phyloP scores from a whole-genome alignment of 2,329 filamentous ascomycete species.

The Akanthomyces lecanii region DNA sequence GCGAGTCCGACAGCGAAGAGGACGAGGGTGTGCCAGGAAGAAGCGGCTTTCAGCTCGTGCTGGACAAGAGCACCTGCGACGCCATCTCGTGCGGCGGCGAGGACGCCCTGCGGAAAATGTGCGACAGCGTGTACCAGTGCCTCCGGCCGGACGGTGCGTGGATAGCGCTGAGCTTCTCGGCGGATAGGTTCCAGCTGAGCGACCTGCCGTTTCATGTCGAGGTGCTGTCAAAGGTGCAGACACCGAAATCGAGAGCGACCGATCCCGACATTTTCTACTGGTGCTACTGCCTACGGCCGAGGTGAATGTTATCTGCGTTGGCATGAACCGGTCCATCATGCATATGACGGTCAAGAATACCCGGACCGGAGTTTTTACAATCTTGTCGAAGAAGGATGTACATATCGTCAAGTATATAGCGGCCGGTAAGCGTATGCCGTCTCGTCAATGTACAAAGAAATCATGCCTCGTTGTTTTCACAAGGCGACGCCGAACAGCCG shows the following conservation, averaged over 20 bases:
- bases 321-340: not conserved
- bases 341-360: not conserved
- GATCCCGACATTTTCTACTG: constrained; percentile 46
- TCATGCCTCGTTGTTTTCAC: not conserved
- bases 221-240: constrained; percentile 39
- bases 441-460: not conserved
- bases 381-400: not conserved
- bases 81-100: constrained; percentile 44
- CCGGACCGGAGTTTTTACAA: not conserved
- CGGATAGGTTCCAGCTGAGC: constrained; percentile 35
- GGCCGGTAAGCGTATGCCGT: not conserved
- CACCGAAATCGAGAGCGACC: constrained; percentile 34
- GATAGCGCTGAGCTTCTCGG: constrained; percentile 47
- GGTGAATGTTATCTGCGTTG: not conserved
- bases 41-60: constrained; percentile 36
- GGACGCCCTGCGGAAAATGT: constrained; percentile 36
- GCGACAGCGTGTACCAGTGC: constrained; percentile 30
- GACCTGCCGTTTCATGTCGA: constrained; percentile 39
- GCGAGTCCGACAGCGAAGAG: not conserved
- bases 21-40: too few relatives aligned
- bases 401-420: not conserved
- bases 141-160: constrained; percentile 38
- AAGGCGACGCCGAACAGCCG: not conserved
- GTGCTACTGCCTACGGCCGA: constrained; percentile 41
- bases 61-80: constrained; percentile 49